Conservation (phyloP, 2,329 filamentous ascomycete genomes). For the Hypoxylon sp. region DNA sequence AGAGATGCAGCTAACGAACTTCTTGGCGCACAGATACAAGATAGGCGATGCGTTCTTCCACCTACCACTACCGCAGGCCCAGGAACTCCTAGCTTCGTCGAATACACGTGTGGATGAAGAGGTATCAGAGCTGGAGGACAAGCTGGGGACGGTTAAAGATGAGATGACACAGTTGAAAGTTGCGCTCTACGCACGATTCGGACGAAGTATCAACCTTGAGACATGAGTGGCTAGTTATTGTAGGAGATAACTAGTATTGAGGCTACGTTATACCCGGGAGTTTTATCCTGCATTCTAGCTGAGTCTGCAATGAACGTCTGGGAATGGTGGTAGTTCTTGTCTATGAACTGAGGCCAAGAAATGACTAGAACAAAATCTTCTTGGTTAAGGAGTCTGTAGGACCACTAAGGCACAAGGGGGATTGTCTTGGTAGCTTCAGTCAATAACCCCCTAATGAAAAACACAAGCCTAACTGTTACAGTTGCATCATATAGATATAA, state of each 20-base stretch:
- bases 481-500: too few species aligned
- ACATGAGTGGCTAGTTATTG: slow-evolving; percentile 59
- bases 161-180: slow-evolving; percentile 93
- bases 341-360: too few species aligned
- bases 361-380: too few species aligned
- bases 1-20: slow-evolving; percentile 14
- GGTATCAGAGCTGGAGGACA: slow-evolving; percentile 78
- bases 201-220: slow-evolving; percentile 96
- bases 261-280: not conserved
- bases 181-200: slow-evolving; percentile 91
- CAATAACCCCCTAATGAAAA: too few species aligned
- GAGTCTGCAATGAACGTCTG: too few species aligned
- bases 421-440: too few species aligned
- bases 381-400: too few species aligned
- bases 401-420: too few species aligned
- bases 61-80: slow-evolving; percentile 82
- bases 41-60: slow-evolving; percentile 96
- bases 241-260: not conserved
- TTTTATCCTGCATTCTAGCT: too few species aligned
- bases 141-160: slow-evolving; percentile 76
- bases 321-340: too few species aligned
- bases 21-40: slow-evolving; percentile 74
- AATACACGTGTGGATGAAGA: slow-evolving; percentile 79
- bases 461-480: too few species aligned
- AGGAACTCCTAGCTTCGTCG: slow-evolving; percentile 80